Percentiles rank a stretch among this genome's conserved stretches.
Conservation (phyloP, 768 basidiomycete genomes). For the Boletus insuetus region DNA sequence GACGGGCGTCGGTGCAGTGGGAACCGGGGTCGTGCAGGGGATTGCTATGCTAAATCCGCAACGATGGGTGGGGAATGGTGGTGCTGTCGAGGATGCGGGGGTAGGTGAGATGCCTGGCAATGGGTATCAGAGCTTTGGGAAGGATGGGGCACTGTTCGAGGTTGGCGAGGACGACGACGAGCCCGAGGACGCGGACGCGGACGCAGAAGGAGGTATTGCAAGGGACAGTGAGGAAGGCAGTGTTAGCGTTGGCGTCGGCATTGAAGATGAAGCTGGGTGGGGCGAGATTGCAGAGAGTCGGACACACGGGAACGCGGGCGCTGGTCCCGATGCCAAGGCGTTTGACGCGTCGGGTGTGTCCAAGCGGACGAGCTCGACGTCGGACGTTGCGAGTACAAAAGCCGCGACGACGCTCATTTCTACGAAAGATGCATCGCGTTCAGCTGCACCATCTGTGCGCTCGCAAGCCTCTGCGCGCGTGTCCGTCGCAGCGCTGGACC, state of each 20-base stretch:
- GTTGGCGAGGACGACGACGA: constrained; percentile 43
- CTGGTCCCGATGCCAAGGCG: not conserved
- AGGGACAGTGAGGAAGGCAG: not conserved
- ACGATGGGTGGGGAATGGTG: constrained; percentile 62
- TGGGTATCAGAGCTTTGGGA: constrained; percentile 24
- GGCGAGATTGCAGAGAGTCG: constrained; percentile 18
- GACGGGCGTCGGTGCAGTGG: constrained; percentile 50
- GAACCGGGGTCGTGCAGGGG: constrained; percentile 76
- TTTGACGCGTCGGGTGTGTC: not conserved
- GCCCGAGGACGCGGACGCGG: constrained; percentile 9
- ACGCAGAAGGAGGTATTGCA: not conserved
- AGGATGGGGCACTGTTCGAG: constrained; percentile 48
- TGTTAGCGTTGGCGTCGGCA: not conserved
- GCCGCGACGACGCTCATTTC: not conserved
- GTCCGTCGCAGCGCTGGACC: constrained; percentile 53
- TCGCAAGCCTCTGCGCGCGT: constrained; percentile 20
- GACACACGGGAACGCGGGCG: not conserved
- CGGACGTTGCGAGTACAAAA: not conserved
- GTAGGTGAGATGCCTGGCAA: not conserved
- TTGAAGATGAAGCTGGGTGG: constrained; percentile 26
- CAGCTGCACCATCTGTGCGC: not conserved
- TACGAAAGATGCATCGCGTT: not conserved
- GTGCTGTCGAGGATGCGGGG: not conserved
- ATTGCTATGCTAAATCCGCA: constrained; percentile 89
- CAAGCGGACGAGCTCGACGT: not conserved